Base-by-base conservation (phyloP, 2,329 filamentous ascomycete species). In the Aspergillus candidus region DNA sequence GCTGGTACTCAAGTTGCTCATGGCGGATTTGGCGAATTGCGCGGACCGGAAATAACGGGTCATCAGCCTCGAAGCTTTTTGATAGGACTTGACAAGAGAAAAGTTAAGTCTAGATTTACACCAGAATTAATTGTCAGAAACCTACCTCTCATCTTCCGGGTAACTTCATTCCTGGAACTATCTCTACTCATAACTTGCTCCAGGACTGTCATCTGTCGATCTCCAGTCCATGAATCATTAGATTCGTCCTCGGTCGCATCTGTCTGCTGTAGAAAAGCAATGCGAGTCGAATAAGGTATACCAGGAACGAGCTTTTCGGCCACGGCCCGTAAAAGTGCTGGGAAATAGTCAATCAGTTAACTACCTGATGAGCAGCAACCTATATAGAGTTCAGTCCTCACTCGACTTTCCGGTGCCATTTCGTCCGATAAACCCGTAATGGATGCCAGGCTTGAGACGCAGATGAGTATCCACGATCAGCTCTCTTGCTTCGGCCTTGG, bases 381-480 rank as follows among this genome's bases (percentile, higher is more conserved):
- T 15, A 15, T 15, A 15, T 18, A 27, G 13, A 5, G 5, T 2
- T 12, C 1, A 15, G 41, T 18, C 44, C 57, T 15, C 65, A 84
- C 82, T 91, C 4, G 86, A 90, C 60, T 94, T 94, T 5, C 88
- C 88, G 2, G 82, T 84, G 1, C 88, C 88, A 65, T 94, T 94
- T 6, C 86, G 76, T 0, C 88, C 88, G 14, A 91, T 73, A 2
- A 94, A 71, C 0, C 86, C 87, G 71, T 94, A 94, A 48, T 85
- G 76, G 36, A 81, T 74, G 0, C 85, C 83, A 39, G 82, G 78
- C 52, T 91, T 86, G 3, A 94, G 68, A 17, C 82, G 78, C 31
- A 94, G 67, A 44, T 81, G 82, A 1, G 84, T 84, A 61, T 84
- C 79, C 8, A 72, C 72, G 3, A 94, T 72, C 5, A 94, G 77